A percentile compares a stretch with the other conserved stretches of the same genome.
phyloP scores from a whole-genome alignment of 2,329 filamentous ascomycete genomes.

The Penicillium sp. region DNA sequence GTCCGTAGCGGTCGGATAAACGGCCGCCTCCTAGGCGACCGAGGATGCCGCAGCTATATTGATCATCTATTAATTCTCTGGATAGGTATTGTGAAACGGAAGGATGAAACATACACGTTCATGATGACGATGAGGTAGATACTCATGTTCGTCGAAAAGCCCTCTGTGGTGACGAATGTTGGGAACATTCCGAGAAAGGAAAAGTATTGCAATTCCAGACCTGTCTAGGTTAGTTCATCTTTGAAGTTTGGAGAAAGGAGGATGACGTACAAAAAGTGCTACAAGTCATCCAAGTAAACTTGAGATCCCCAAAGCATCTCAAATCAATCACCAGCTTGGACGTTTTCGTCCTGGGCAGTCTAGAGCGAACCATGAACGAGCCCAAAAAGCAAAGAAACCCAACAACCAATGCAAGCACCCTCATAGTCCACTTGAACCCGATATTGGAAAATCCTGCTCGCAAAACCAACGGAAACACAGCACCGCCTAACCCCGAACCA shows the following conservation, averaged over 20 bases:
- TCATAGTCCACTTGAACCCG: conserved; percentile 39
- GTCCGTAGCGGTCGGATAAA: conserved; percentile 43
- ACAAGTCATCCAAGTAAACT: conserved; percentile 44
- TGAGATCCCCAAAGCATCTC: conserved; percentile 39
- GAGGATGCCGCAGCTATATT: conserved; percentile 18
- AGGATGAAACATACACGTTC: conserved; percentile 30
- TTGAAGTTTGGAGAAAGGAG: not conserved
- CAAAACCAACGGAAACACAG: conserved; percentile 36
- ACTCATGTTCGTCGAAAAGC: conserved; percentile 24
- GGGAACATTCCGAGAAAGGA: conserved; percentile 40
- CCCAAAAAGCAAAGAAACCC: conserved; percentile 29
- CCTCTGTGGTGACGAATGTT: conserved; percentile 37
- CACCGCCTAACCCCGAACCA: conserved; percentile 36
- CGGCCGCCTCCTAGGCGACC: conserved; percentile 45
- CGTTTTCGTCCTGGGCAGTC: conserved; percentile 30
- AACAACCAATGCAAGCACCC: conserved; percentile 35
- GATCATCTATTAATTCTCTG: not conserved
- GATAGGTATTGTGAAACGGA: not conserved
- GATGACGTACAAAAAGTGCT: conserved; percentile 41
- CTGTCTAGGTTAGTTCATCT: conserved; percentile 16
- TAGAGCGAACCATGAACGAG: conserved; percentile 32
- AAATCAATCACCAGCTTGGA: conserved; percentile 39
- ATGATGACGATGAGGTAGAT: conserved; percentile 40
- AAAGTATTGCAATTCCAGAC: conserved; percentile 33
- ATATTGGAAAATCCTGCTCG: conserved; percentile 28